Conservation (phyloP, 768 basidiomycete species). For the Lepiota venenata region DNA sequence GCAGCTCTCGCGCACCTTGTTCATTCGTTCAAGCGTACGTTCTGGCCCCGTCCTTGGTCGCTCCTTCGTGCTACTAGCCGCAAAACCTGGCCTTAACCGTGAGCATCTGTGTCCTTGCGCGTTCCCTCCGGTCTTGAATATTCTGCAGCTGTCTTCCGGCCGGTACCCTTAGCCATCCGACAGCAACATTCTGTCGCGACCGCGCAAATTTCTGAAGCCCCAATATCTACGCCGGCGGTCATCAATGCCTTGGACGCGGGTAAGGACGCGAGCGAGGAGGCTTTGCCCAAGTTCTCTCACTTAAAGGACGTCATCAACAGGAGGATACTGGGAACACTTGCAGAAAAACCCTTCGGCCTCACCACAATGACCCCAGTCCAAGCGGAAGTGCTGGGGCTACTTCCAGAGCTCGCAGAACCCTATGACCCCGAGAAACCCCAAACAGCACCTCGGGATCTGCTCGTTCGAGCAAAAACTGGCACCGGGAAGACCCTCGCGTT, state of each 20-base stretch:
- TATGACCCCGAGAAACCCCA: conserved; percentile 32
- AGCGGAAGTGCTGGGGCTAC: conserved; percentile 67
- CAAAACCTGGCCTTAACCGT: conserved; percentile 5
- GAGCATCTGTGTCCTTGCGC: not conserved
- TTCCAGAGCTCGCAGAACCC: conserved; percentile 66
- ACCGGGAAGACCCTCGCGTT: conserved; percentile 90
- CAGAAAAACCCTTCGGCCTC: conserved; percentile 60
- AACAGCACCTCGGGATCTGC: conserved; percentile 54
- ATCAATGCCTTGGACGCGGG: not conserved
- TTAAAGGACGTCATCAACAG: conserved; percentile 36
- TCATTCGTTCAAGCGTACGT: conserved; percentile 3
- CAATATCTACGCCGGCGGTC: not conserved
- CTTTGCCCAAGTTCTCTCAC: conserved; percentile 29
- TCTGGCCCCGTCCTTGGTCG: conserved; percentile 1
- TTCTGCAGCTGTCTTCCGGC: not conserved
- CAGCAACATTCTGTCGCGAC: not conserved
- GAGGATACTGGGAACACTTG: conserved; percentile 56
- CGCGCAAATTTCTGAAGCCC: not conserved
- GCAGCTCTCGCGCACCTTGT: conserved; percentile 5
- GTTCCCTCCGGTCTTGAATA: no score
- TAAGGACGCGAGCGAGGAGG: conserved; percentile 3
- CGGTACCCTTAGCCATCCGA: conserved; percentile 6
- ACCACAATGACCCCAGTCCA: conserved; percentile 81
- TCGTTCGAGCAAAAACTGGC: conserved; percentile 87
- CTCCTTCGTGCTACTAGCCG: conserved; percentile 7